phyloP scores from a whole-genome alignment of 129 eudicot species.

The sunflower (Helianthus annuus) region HanXRQr2.0-SUNRISE NC_035437.2:155228278-155228777 shows the following conservation, averaged over 20 bases:
- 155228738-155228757: background rate
- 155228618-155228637: background rate
- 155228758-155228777: slow-evolving; percentile 7
- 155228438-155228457: slow-evolving; percentile 1
- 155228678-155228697: too few species aligned
- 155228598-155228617: slow-evolving; percentile 1
- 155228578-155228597: slow-evolving; percentile 1
- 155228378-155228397: slow-evolving; percentile 5
- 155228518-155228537: background rate
- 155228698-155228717: background rate
- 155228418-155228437: background rate
- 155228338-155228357: background rate
- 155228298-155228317: background rate
- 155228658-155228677: too few species aligned
- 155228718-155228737: background rate
- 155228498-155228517: background rate
- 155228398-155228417: background rate
- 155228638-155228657: too few species aligned
- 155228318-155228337: slow-evolving; percentile 1
- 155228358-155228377: background rate
- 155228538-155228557: background rate
- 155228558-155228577: background rate
- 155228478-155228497: background rate
- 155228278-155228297: slow-evolving; percentile 2
- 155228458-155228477: slow-evolving; percentile 1